Conservation (phyloP, 2,329 filamentous ascomycete genomes). For the Macrophomina phaseolina region DNA sequence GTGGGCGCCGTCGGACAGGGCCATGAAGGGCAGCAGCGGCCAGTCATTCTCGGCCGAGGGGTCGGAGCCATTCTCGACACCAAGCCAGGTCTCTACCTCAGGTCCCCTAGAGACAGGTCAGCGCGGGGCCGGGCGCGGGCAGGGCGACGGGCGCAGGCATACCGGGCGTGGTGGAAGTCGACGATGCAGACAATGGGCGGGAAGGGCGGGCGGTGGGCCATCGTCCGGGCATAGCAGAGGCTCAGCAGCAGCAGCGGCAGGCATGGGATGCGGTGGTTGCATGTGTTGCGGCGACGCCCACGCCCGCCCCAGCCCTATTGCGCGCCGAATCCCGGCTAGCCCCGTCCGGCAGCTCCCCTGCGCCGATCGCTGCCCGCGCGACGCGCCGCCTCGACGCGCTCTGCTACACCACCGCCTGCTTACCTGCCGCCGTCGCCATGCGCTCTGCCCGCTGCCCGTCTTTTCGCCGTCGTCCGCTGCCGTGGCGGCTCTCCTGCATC, state of each 20-base stretch:
- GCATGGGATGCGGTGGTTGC: conserved; percentile 2
- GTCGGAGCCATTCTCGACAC: conserved; percentile 73
- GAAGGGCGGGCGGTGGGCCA: conserved; percentile 38
- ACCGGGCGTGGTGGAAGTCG: conserved; percentile 60
- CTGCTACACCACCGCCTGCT: not conserved
- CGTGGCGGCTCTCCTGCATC: not conserved
- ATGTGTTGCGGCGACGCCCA: conserved; percentile 13
- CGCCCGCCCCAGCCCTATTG: conserved; percentile 8
- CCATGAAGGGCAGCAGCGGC: conserved; percentile 94
- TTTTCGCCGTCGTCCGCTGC: not conserved
- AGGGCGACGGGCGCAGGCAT: conserved; percentile 24
- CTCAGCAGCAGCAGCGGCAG: conserved; percentile 11
- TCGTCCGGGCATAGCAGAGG: conserved; percentile 25
- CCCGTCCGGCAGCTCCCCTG: not conserved
- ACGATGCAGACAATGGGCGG: conserved; percentile 58
- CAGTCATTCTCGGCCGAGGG: conserved; percentile 86
- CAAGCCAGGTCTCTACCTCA: conserved; percentile 93
- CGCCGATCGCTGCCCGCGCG: not conserved
- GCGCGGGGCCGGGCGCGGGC: not conserved
- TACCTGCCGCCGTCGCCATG: not conserved
- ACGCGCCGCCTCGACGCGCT: not conserved
- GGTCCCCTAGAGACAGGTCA: conserved; percentile 66
- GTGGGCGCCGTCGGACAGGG: conserved; percentile 92
- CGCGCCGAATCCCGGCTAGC: conserved; percentile 4
- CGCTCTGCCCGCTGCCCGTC: not conserved